A percentile compares a stretch with the other conserved stretches of the same genome.
Conservation (phyloP, 1,284 basidiomycete species). For the Athelia sp. region DNA sequence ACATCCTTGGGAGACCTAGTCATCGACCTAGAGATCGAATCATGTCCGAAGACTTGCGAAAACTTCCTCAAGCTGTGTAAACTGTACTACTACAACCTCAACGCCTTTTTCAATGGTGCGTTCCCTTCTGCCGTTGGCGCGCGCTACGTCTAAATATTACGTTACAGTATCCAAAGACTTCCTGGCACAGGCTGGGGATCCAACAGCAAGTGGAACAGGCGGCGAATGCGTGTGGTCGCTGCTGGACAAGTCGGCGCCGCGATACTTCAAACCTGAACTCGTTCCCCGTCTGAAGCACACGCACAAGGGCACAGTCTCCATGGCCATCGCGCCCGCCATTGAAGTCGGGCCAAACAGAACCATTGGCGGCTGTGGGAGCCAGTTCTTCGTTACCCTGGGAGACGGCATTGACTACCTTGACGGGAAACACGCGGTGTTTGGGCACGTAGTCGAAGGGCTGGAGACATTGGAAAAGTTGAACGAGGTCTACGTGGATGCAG, state of each 20-base stretch:
- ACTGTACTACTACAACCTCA: constrained; percentile 93
- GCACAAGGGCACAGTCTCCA: constrained; percentile 87
- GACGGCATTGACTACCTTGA: constrained; percentile 94
- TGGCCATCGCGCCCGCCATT: constrained; percentile 83
- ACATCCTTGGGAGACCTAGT: constrained; percentile 95
- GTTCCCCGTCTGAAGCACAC: constrained; percentile 80
- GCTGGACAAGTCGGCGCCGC: constrained; percentile 49
- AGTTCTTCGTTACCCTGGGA: constrained; percentile 93
- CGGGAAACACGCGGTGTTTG: constrained; percentile 94
- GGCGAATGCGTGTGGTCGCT: constrained; percentile 84
- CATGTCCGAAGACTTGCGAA: constrained; percentile 85
- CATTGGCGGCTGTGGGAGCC: constrained; percentile 85
- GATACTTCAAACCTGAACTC: constrained; percentile 86
- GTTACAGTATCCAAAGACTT: constrained; percentile 89
- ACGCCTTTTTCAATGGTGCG: constrained; percentile 95
- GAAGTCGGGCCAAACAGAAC: constrained; percentile 39
- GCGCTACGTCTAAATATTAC: constrained; percentile 1
- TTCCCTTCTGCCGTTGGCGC: constrained; percentile 6
- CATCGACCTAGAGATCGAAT: constrained; percentile 91
- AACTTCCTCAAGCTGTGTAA: constrained; percentile 99
- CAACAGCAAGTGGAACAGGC: constrained; percentile 90
- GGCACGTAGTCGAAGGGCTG: constrained; percentile 90
- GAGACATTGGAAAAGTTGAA: constrained; percentile 94
- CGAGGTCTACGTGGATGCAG: constrained; percentile 84
- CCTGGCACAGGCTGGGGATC: constrained; percentile 92